Conservation (phyloP, 108 stramenopile genomes). For the Skeletonema grethae region DNA sequence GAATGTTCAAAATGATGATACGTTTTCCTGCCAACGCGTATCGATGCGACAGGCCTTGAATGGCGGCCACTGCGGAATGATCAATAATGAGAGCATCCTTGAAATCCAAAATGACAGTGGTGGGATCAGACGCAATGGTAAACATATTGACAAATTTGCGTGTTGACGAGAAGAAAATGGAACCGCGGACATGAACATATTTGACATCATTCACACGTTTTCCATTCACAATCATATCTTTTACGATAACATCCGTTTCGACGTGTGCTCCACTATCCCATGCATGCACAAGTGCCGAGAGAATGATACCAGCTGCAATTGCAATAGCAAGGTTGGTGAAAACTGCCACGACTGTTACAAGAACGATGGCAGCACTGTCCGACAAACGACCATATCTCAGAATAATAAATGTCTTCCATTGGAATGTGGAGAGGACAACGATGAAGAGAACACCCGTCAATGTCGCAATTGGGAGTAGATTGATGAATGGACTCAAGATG, state of each 20-base stretch:
- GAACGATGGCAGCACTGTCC: constrained; percentile 49
- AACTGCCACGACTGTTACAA: constrained; percentile 56
- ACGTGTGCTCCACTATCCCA: constrained; percentile 60
- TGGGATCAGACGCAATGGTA: constrained; percentile 38
- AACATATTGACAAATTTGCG: constrained; percentile 57
- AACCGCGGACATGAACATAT: constrained; percentile 52
- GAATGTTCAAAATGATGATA: constrained; percentile 39
- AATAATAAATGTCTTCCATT: constrained; percentile 63
- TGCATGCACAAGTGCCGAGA: constrained; percentile 52
- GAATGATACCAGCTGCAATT: constrained; percentile 53
- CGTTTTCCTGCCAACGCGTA: constrained; percentile 45
- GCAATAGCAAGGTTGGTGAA: constrained; percentile 64
- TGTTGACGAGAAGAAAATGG: constrained; percentile 55
- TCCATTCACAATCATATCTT: constrained; percentile 41
- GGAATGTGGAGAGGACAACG: constrained; percentile 59
- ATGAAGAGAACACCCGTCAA: constrained; percentile 66
- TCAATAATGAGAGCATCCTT: constrained; percentile 57
- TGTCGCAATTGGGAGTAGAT: constrained; percentile 50
- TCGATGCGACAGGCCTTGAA: constrained; percentile 53
- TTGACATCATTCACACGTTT: constrained; percentile 35
- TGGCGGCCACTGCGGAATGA: constrained; percentile 60
- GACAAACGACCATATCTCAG: constrained; percentile 49
- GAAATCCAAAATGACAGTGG: constrained; percentile 42
- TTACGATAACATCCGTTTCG: constrained; percentile 42
- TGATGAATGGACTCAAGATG: constrained; percentile 47